A percentile compares a stretch with the other conserved stretches of the same genome.
Conservation (phyloP, 2,329 filamentous ascomycete genomes). For the Monilinia polystroma region DNA sequence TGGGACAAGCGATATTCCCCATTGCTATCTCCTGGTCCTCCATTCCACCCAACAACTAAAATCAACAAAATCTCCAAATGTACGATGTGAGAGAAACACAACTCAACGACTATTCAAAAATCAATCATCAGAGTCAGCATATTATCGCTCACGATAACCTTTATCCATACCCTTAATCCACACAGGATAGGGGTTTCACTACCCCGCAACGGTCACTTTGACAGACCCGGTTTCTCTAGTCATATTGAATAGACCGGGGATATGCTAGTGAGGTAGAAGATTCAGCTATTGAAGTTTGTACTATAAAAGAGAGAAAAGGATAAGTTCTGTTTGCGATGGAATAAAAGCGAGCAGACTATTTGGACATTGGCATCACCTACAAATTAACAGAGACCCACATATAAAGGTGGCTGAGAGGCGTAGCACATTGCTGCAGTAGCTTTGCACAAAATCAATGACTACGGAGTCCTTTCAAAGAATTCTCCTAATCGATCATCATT, state of each 20-base stretch:
- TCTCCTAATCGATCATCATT: not conserved
- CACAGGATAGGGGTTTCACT: not conserved
- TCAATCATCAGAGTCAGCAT: not conserved
- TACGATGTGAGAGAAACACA: not conserved
- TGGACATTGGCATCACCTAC: not conserved
- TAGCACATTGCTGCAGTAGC: conserved; percentile 2
- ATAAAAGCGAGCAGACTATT: not conserved
- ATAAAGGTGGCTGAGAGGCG: conserved; percentile 11
- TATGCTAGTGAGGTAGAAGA: not conserved
- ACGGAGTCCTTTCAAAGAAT: not conserved
- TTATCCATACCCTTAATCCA: not conserved
- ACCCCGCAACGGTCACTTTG: not conserved
- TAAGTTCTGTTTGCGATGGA: not conserved
- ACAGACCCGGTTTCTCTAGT: not conserved
- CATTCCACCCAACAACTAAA: not conserved
- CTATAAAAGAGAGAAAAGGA: not conserved
- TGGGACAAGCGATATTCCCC: not conserved
- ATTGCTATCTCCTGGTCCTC: not conserved
- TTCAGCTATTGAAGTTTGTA: not conserved
- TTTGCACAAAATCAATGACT: not conserved
- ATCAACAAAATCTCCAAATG: not conserved
- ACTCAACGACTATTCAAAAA: not conserved
- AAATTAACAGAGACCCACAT: not conserved
- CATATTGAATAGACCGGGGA: not conserved
- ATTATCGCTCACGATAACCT: not conserved